Percentiles rank a stretch among this genome's conserved stretches.
Evolutionary conservation across 305 asterid genomes (phyloP).

Genomic region (Solanum hybrid): DNA sequence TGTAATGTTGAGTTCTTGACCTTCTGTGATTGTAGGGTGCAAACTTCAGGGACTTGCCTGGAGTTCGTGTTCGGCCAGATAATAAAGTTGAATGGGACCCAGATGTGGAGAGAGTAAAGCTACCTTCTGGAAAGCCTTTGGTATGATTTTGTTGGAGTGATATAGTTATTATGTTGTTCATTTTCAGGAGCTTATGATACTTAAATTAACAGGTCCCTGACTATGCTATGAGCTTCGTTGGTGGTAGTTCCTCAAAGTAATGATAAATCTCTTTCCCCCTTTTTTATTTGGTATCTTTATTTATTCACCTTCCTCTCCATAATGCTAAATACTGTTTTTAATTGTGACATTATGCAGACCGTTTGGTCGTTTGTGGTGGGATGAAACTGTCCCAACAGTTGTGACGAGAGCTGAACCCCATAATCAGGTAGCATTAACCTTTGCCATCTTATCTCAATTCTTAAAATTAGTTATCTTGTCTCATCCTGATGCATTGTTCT

Average conservation of each 20-base stretch:
- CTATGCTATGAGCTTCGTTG: slow-evolving; percentile 53
- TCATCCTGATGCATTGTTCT: neutral
- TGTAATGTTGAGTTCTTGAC: neutral
- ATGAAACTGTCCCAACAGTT: slow-evolving; percentile 80
- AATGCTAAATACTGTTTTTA: neutral
- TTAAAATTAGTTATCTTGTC: neutral
- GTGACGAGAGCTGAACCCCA: slow-evolving; percentile 45
- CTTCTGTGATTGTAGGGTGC: slow-evolving; percentile 33
- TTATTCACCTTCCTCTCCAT: neutral
- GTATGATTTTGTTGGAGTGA: slow-evolving; percentile 22
- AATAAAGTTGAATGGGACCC: slow-evolving; percentile 68
- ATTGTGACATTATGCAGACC: slow-evolving; percentile 38
- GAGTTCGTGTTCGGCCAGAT: slow-evolving; percentile 45
- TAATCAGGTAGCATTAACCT: slow-evolving; percentile 20
- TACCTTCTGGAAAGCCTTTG: slow-evolving; percentile 78
- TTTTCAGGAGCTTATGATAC: neutral
- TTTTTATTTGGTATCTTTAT: neutral
- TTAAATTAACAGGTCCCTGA: slow-evolving; percentile 40
- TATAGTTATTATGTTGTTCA: neutral
- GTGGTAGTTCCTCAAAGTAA: slow-evolving; percentile 27
- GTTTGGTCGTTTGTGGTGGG: slow-evolving; percentile 91
- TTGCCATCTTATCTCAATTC: neutral
- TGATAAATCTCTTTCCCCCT: neutral
- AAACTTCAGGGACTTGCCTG: slow-evolving; percentile 57
- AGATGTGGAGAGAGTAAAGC: slow-evolving; percentile 20